Evolutionary conservation across 2,329 filamentous ascomycete species (phyloP), one percentile per base, ranked within the genome.

Genomic region (Epichloe elymi): DNA sequence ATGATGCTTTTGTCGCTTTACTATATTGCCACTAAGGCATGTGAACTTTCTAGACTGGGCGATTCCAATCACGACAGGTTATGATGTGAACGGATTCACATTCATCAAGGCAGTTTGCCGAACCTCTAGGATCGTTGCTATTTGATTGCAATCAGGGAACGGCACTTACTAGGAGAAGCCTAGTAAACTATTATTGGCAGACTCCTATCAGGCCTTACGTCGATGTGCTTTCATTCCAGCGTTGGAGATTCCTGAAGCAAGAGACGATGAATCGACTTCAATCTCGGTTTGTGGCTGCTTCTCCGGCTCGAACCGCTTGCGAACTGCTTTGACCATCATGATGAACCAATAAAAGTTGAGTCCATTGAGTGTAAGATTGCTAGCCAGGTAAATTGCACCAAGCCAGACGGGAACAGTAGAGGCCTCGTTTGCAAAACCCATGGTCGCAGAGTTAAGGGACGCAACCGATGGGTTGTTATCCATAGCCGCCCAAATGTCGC

Each of bases 281-380:
- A 54, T 57, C 49, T 63, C 59, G 6, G 61, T 65, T 48, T 50
- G 56, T 50, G 57, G 60, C 37, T 64, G 61, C 38, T 67, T 62
- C 26, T 54, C 54, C 11, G 83, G 67, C 54, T 80, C 75, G 62
- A 93, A 93, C 26, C 87, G 76, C 71, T 86, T 89, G 53, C 82
- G 75, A 12, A 93, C 80, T 8, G 87, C 86, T 53, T 80, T 74
- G 55, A 94, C 82, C 88, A 94, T 94, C 76, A 88, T 88, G 61
- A 80, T 74, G 64, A 91, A 93, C 88, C 88, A 94, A 68, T 83
- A 86, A 61, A 86, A 82, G 68, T 94, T 94, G 49, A 94, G 70
- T 12, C 76, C 74, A 61, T 89, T 91, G 26, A 94, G 74, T 0
- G 78, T 77, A 19, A 87, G 50, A 64, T 93, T 93, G 61, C 79